Conservation (phyloP, 1,284 basidiomycete genomes). For the Malassezia sp. region DNA sequence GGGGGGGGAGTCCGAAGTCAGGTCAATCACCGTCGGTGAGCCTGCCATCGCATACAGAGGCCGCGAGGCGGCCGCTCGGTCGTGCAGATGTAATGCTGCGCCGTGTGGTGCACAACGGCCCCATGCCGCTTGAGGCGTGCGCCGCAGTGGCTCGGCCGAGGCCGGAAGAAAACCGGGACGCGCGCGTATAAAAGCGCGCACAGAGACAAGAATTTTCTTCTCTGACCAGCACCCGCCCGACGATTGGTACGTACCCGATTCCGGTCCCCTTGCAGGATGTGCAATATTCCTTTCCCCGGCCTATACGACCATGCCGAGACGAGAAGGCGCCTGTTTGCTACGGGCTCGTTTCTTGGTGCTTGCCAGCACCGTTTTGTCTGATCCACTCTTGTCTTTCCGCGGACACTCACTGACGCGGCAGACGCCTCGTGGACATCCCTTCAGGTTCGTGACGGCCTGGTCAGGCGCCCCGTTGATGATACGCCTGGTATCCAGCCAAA, state of each 20-base stretch:
- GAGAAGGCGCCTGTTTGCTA: slow-evolving; percentile 44
- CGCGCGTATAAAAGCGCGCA: not conserved
- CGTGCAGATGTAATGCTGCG: too few species aligned
- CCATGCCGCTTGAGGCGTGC: too few species aligned
- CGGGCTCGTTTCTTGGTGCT: slow-evolving; percentile 40
- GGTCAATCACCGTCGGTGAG: slow-evolving; percentile 21
- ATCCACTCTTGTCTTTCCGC: slow-evolving; percentile 11
- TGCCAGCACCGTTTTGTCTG: slow-evolving; percentile 46
- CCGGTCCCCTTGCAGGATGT: slow-evolving; percentile 15
- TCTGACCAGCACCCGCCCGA: not conserved
- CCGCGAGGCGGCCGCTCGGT: too few species aligned
- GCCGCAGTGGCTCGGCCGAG: not conserved
- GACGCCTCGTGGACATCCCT: too few species aligned
- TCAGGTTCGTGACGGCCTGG: too few species aligned
- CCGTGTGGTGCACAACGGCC: too few species aligned
- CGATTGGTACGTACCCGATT: slow-evolving; percentile 2
- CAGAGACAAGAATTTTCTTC: not conserved
- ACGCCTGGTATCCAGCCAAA: slow-evolving; percentile 47
- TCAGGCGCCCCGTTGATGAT: slow-evolving; percentile 45
- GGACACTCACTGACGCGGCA: slow-evolving; percentile 1
- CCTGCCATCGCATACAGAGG: slow-evolving; percentile 4
- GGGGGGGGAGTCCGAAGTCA: slow-evolving; percentile 30
- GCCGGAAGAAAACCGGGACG: not conserved
- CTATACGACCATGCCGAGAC: slow-evolving; percentile 47
- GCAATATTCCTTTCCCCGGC: slow-evolving; percentile 45